Evolutionary conservation across 2,329 filamentous ascomycete genomes (phyloP).

Genomic region (Trichoderma sp.): DNA sequence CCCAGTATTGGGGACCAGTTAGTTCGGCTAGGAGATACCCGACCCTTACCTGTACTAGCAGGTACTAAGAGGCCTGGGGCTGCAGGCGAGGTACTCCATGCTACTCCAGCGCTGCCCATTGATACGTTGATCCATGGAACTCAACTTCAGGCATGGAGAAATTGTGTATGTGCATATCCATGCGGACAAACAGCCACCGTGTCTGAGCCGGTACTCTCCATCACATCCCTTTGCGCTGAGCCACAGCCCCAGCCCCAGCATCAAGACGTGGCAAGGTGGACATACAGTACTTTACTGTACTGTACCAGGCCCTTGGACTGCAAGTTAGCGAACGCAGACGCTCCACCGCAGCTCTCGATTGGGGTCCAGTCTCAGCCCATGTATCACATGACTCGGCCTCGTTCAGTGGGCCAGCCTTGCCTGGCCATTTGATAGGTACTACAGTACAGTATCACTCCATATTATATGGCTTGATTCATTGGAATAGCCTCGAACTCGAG

Average conservation of each 20-base stretch:
- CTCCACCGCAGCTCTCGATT: conserved; percentile 16
- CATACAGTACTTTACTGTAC: neutral
- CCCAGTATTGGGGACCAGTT: neutral
- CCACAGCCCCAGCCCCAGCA: neutral
- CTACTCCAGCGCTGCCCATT: too few relatives aligned
- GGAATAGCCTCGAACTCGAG: neutral
- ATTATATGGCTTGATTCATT: neutral
- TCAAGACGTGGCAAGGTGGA: neutral
- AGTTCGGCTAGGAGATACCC: neutral
- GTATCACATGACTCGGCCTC: conserved; percentile 16
- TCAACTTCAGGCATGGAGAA: neutral
- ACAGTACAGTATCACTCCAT: too few relatives aligned
- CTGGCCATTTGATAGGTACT: neutral
- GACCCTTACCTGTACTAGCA: neutral
- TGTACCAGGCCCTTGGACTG: neutral
- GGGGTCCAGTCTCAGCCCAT: conserved; percentile 11
- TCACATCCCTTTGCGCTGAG: neutral
- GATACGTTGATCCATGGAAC: neutral
- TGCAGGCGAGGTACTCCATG: too few relatives aligned
- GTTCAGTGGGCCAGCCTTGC: neutral
- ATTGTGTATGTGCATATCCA: too few relatives aligned
- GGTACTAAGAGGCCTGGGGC: neutral
- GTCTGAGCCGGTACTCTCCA: neutral
- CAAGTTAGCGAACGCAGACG: neutral
- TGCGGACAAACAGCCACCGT: neutral